These are phyloP conservation scores for Ceratocystis cacaofunesta DNA, from an alignment of 2,329 filamentous ascomycete species.

Conservation along the genomic window DNA sequence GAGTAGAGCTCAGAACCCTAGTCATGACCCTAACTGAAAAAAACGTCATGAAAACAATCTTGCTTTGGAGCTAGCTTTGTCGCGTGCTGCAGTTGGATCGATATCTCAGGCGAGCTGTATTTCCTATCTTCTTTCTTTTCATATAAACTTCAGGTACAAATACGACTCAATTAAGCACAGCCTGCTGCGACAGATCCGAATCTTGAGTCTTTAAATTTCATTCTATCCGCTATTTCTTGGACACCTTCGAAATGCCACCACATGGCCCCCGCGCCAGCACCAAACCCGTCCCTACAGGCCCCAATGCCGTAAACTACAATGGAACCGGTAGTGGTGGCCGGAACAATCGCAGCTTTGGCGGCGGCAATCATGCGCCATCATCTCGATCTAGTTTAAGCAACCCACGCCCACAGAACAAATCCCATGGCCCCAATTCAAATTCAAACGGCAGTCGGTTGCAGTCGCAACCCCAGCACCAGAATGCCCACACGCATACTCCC, in stretches of 20 bases:
- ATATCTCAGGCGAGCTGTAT: no score
- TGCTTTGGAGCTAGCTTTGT: neutral
- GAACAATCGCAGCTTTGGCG: neutral
- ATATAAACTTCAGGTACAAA: neutral
- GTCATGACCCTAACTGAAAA: neutral
- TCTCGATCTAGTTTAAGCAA: neutral
- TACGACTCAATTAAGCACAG: neutral
- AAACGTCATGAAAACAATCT: neutral
- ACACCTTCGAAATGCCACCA: neutral
- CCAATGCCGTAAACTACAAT: constrained; percentile 1
- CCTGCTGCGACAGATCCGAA: neutral
- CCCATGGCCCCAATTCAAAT: neutral
- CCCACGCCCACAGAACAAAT: neutral
- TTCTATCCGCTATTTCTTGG: neutral
- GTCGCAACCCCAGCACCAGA: constrained; percentile 3
- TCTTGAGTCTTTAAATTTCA: neutral
- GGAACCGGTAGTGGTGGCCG: constrained; percentile 6
- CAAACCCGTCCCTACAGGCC: constrained; percentile 7
- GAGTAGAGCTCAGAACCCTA: neutral
- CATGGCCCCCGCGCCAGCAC: constrained; percentile 4
- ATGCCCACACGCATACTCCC: neutral
- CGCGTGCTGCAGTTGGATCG: neutral
- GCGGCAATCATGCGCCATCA: neutral
- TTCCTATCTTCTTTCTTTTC: neutral
- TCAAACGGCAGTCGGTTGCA: constrained; percentile 3